Percentiles rank a stretch among this genome's conserved stretches.
Evolutionary conservation across 371 early-diverging fungal genomes (phyloP).

Genomic region (Sporodiniella umbellata): DNA sequence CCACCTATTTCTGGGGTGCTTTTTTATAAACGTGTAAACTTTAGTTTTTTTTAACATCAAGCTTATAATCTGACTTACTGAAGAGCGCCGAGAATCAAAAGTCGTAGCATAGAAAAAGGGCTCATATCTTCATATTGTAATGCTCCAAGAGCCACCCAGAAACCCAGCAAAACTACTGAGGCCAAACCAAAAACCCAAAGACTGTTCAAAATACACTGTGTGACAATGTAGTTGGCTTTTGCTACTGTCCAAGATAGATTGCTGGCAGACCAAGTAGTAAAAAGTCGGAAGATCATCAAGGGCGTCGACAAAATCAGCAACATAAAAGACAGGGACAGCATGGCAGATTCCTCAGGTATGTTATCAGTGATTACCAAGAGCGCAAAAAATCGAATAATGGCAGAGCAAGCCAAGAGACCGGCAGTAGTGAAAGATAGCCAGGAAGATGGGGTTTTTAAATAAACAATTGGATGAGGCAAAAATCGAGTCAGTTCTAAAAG

Average conservation of each 20-base stretch:
- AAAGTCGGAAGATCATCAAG: slow-evolving; percentile 35
- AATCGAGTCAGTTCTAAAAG: slow-evolving; percentile 25
- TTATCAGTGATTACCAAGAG: slow-evolving; percentile 10
- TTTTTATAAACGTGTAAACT: not conserved
- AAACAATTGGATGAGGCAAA: slow-evolving; percentile 11
- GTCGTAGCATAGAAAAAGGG: slow-evolving; percentile 25
- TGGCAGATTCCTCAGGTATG: slow-evolving; percentile 10
- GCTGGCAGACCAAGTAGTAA: slow-evolving; percentile 17
- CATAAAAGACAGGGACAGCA: slow-evolving; percentile 17
- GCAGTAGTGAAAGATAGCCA: slow-evolving; percentile 23
- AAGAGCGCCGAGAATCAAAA: slow-evolving; percentile 38
- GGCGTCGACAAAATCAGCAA: slow-evolving; percentile 35
- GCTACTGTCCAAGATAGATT: slow-evolving; percentile 24
- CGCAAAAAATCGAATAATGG: slow-evolving; percentile 22
- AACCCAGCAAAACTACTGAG: slow-evolving; percentile 19
- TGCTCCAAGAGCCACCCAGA: slow-evolving; percentile 40
- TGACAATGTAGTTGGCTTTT: slow-evolving; percentile 24
- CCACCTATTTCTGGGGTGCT: slow-evolving; percentile 41
- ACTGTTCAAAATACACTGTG: slow-evolving; percentile 29
- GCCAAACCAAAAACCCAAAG: slow-evolving; percentile 27
- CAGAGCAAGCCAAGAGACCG: slow-evolving; percentile 17
- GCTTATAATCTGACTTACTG: too few species aligned
- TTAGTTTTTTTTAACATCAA: not conserved
- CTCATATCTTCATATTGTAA: slow-evolving; percentile 33
- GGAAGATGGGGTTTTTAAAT: slow-evolving; percentile 21